Base-by-base conservation (phyloP, 768 basidiomycete species). In the Amanita molliuscula region DNA sequence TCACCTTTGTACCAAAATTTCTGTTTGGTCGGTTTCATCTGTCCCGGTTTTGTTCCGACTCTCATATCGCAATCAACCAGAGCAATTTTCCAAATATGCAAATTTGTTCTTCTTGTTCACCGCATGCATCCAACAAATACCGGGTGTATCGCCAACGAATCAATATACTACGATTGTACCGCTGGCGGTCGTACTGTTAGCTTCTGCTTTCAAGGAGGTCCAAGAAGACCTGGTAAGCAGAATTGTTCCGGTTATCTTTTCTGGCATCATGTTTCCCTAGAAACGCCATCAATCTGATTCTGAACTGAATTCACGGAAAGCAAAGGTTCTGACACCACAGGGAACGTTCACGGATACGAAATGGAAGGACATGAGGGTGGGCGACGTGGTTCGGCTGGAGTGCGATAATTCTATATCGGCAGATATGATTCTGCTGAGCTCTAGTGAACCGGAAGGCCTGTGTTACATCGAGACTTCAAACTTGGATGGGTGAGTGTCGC, bases 51-150 rank as follows among this genome's bases (percentile, higher is more conserved):
- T 25, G 20, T 16, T 25, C 28, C 16, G 41, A 21, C 6, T 4
- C 23, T 13, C 33, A 10, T 48, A 41, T 48, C 47, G 21, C 52
- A 58, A 50, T 23, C 25, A 25, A 44, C 5, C 67, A 95, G 94
- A 95, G 64, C 93, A 97, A 79, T 96, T 97, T 73, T 93, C 90
- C 38, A 91, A 96, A 79, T 97, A 97, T 63, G 95, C 96, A 57
- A 98, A 99, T 63, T 47, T 98, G 53, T 99, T 99, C 75, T 99
- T 99, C 76, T 74, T 99, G 52, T 98, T 99, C 72, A 97, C 95
- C 26, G 91, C 91, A 16, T 84, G 77, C 67, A 98, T 98, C 44
- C 95, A 98, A 61, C 96, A 99, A 70, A 93, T 99, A 56, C 96
- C 96, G 13, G 89, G 82, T 58, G 94, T 99, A 6, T 99, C 96